phyloP scores from a whole-genome alignment of 306 rosid genomes.

The Alnus glutinosa region DNA sequence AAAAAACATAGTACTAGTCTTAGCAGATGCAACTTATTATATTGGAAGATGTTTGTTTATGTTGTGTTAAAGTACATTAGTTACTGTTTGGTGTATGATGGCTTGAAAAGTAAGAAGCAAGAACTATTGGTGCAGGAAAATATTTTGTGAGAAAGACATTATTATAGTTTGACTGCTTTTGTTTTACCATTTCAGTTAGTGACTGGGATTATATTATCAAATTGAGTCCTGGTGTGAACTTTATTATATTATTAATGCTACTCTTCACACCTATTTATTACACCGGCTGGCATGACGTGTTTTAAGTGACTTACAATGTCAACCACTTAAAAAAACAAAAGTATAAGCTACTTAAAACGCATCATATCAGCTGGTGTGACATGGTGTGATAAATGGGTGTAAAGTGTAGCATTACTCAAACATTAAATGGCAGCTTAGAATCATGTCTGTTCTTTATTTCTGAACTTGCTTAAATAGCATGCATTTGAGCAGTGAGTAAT shows the following conservation, averaged over 20 bases:
- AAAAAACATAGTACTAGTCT: constrained; percentile 27
- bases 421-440: no score
- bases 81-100: constrained; percentile 12
- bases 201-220: constrained; percentile 9
- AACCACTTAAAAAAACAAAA: no score
- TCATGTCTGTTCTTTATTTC: neutral
- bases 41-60: constrained; percentile 29
- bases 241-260: neutral
- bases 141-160: neutral
- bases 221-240: constrained; percentile 18
- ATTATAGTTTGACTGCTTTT: constrained; percentile 10
- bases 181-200: constrained; percentile 17
- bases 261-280: no score
- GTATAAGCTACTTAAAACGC: no score
- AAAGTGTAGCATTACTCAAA: no score
- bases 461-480: neutral
- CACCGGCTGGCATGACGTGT: no score
- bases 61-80: constrained; percentile 14
- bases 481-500: neutral
- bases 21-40: constrained; percentile 34
- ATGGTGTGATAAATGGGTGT: no score
- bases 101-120: constrained; percentile 12
- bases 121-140: constrained; percentile 11
- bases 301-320: no score
- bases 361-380: no score